Base-by-base conservation (phyloP, 805 yeast species). In the Starmerella floricola region DNA sequence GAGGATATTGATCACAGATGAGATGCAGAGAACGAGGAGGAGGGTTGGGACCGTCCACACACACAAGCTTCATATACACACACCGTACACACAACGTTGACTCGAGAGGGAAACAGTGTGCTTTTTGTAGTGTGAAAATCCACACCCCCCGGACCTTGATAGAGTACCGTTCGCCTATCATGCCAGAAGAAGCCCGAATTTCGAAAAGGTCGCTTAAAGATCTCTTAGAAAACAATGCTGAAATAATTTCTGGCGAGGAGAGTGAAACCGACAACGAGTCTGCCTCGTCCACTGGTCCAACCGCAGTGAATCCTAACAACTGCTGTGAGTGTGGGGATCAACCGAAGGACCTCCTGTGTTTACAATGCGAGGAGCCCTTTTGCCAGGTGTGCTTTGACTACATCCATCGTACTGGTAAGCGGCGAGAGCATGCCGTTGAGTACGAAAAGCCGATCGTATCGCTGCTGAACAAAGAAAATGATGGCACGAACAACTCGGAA, bases 251-350 rank as follows among this genome's bases (percentile, higher is more conserved):
- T 19, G 60, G 49, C 2, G 62, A 54, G 3, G 58, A 54, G 1
- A 58, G 26, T 10, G 26, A 23, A 23, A 23, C 26, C 10, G 26
- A 23, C 26, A 23, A 23, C 10, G 26, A 23, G 26, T 10, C 6
- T 6, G 11, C 18, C 11, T 4, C 20, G 15, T 5, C 37, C 13
- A 28, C 20, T n/a, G 15, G 13, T 4, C 37, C 10, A 4, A 28
- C 21, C 18, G 21, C 36, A 4, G 32, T n/a, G n/a, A 44, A 44
- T 20, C 37, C 38, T 26, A 36, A 59, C 10, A 60, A 71, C 32
- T 81, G 91, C 58, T 67, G 75, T 15, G 88, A 80, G 50, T 80
- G 91, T 57, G 72, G 72, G 29, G 84, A 79, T 55, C 82, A 77
- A 75, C 78, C 82, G 17, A 63, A 72, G 3, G 83, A 78, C 50